Base-by-base conservation (phyloP, 805 yeast species). In the Teunomyces funiuensis region DNA sequence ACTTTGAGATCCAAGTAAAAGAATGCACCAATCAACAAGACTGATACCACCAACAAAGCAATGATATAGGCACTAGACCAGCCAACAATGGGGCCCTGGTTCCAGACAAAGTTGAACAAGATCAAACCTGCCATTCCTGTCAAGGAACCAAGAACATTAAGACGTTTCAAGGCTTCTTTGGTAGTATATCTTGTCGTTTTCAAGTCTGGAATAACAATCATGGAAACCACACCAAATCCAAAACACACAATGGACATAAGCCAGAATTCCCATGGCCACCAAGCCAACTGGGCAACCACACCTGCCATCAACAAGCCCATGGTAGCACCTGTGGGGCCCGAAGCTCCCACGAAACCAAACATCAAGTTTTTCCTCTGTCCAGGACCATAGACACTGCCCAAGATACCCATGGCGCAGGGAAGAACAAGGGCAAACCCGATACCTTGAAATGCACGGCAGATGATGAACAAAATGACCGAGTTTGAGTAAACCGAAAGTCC, bases 61-160 rank as follows among this genome's bases (percentile, higher is more conserved):
- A 81, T 76, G 30, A 82, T 74, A 49, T 84, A 85, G 0, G 82
- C 73, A 2, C 54, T 55, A 8, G 60, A 51, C 91, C 91, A 85
- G 15, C 90, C 88, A 2, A 66, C 82, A 4, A 76, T 71, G 0
- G 91, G 87, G 2, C 85, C 91, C 56, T 86, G 89, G 51, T 82
- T 85, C 80, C 88, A 79, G 2, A 79, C 78, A 55, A 85, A 80
- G 50, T 82, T 84, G 56, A 86, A 68, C 25, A 85, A 55, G 2
- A 83, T 69, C 36, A 86, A 59, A 0, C 87, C 88, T 5, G 63
- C 43, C 4, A 85, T 74, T 3, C 87, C 90, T 10, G 77, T 44
- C 0, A 63, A 13, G 0, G 83, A 66, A n/a, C 88, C 88, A 5
- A 60, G 17, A 8, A 49, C 18, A 19, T 57, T 60, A 17, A 57